Evolutionary conservation across 495 filamentous ascomycete species (phyloP).

Genomic region (Penicillium nucicola): DNA sequence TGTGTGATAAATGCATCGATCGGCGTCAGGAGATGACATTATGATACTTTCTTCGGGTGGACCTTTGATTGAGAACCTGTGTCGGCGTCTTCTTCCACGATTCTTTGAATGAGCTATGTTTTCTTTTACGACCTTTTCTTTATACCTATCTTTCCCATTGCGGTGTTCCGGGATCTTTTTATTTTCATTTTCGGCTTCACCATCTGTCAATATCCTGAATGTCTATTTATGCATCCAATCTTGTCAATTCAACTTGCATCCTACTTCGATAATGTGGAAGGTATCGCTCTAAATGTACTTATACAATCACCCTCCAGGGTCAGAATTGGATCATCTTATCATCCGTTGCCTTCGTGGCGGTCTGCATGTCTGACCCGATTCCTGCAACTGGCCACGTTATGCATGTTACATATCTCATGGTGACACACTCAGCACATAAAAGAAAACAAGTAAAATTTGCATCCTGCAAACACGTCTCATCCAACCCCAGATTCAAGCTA

Average conservation of each 20-base stretch:
- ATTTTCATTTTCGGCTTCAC: constrained; percentile 1
- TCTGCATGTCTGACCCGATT: no score
- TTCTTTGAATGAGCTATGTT: not conserved
- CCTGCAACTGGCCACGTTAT: no score
- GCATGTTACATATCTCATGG: no score
- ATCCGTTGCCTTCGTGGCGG: no score
- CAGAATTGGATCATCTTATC: no score
- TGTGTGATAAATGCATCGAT: not conserved
- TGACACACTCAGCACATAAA: no score
- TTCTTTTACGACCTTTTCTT: not conserved
- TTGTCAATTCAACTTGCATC: not conserved
- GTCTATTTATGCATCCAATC: constrained; percentile 1
- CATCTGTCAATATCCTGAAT: constrained; percentile 1
- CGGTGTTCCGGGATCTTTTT: not conserved
- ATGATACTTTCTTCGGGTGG: not conserved
- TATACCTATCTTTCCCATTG: not conserved
- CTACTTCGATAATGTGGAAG: no score
- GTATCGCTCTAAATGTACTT: no score
- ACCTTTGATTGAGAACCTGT: not conserved
- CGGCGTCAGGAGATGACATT: not conserved
- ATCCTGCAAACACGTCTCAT: no score
- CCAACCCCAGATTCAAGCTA: no score
- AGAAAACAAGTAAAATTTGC: no score
- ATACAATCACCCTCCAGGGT: no score
- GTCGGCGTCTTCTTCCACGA: not conserved